Base-by-base conservation (phyloP, 2,329 filamentous ascomycete genomes). In the Ophidiomyces ophidiicola region DNA sequence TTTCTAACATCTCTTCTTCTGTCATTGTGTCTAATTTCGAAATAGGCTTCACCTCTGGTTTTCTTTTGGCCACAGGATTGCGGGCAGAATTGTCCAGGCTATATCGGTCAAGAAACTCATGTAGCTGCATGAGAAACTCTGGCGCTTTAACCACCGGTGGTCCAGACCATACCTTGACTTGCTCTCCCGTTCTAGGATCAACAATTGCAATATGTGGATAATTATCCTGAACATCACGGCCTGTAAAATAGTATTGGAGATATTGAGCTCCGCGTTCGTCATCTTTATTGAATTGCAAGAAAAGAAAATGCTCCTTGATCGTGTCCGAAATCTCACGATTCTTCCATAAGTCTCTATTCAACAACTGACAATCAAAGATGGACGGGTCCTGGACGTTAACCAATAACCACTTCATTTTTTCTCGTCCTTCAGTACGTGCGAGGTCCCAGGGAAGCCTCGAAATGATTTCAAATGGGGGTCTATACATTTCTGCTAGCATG, bases 271-370 rank as follows among this genome's bases (percentile, higher is more conserved):
- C 84, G 25, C 78, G 73, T 0, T 76, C 73, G 50, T 92, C 86
- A 47, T 85, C 78, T 61, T 93, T 94, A 50, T 80, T 77, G 64
- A 90, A 96, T 55, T 98, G 90, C 51, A 98, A 66, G 61, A 98
- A 98, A 49, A 98, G 73, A 57, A 98, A 98, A 62, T 92, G 87
- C 56, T 94, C 88, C 51, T 74, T 74, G 20, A 98, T 70, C 1
- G 92, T 75, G n/a, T 82, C 76, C 51, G 74, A 76, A 42, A 98
- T 76, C 2, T 78, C 72, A 12, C 73, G 61, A 50, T 94, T 82
- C 62, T 94, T 94, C 90, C 90, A 98, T 39, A 96, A 77, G 57
- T 98, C 90, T 31, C 90, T 75, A 56, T 98, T 98, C 12, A 98
- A 68, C 2, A 83, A 74, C 58, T 98, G 90, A 59, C 90, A 98